A percentile compares a stretch with the other conserved stretches of the same genome.
These are phyloP conservation scores for Gilbertella persicaria DNA, from an alignment of 371 early-diverging fungal species.

Conservation along the genomic window DNA sequence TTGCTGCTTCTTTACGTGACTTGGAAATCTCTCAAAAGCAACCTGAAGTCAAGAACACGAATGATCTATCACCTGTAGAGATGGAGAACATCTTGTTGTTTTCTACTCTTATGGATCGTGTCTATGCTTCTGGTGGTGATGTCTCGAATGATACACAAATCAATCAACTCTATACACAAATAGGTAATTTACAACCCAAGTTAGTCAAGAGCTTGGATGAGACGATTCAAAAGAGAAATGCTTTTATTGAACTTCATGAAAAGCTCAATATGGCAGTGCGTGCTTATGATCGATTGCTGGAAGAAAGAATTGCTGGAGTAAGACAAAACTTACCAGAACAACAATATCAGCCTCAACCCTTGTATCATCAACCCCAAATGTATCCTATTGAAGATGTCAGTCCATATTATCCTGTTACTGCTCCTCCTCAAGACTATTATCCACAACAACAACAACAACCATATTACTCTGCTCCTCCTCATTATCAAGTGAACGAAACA, in stretches of 20 bases:
- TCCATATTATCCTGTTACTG: conserved; percentile 7
- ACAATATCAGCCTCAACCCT: conserved; percentile 15
- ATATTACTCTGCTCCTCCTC: neutral
- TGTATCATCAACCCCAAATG: conserved; percentile 11
- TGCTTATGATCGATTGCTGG: conserved; percentile 81
- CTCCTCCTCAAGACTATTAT: conserved; percentile 8
- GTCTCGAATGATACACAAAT: conserved; percentile 67
- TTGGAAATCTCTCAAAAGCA: conserved; percentile 21
- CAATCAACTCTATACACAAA: conserved; percentile 67
- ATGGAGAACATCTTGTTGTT: conserved; percentile 78
- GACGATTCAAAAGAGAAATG: conserved; percentile 57
- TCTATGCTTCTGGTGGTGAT: conserved; percentile 59
- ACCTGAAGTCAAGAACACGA: conserved; percentile 10
- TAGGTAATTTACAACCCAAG: conserved; percentile 74
- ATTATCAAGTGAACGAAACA: conserved; percentile 2
- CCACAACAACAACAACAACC: conserved; percentile 7
- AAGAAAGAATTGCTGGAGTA: conserved; percentile 59
- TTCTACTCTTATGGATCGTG: conserved; percentile 67
- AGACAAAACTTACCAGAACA: conserved; percentile 16
- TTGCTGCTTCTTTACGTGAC: conserved; percentile 90
- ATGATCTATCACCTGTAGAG: conserved; percentile 63
- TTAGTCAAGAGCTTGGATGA: conserved; percentile 68
- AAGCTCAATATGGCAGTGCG: conserved; percentile 80
- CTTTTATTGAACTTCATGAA: conserved; percentile 70
- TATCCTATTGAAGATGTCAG: too few species aligned